Conservation (phyloP, 2,329 filamentous ascomycete species). For the Aspergillus melleus region DNA sequence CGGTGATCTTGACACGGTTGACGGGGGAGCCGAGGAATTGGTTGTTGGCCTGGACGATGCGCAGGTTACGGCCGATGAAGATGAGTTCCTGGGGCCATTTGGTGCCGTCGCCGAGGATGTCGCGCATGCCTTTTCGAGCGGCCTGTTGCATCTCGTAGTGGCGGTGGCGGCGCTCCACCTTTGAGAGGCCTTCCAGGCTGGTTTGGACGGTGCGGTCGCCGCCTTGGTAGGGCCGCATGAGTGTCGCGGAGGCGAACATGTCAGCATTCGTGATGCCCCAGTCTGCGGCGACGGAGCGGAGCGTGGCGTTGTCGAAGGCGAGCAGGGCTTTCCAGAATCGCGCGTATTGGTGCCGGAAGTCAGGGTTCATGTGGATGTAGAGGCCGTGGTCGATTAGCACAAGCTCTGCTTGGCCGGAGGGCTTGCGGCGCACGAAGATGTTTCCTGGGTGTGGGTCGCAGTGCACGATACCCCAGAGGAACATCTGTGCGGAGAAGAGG, state of each 20-base stretch:
- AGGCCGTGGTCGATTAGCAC: conserved; percentile 97
- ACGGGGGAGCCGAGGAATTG: conserved; percentile 87
- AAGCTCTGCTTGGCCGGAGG: conserved; percentile 79
- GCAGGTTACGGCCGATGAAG: conserved; percentile 87
- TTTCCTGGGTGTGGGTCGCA: conserved; percentile 98
- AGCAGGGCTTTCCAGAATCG: conserved; percentile 92
- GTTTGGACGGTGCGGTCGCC: conserved; percentile 68
- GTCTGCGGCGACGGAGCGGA: conserved; percentile 67
- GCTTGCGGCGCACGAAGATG: conserved; percentile 86
- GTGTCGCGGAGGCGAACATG: conserved; percentile 85
- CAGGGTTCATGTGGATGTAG: conserved; percentile 84
- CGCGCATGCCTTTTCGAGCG: conserved; percentile 70
- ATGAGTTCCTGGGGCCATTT: conserved; percentile 89
- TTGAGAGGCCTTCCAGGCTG: conserved; percentile 53
- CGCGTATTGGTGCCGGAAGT: conserved; percentile 83
- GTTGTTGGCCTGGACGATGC: conserved; percentile 92
- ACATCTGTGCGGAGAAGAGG: conserved; percentile 96
- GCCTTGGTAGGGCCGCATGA: conserved; percentile 88
- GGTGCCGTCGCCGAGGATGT: conserved; percentile 79
- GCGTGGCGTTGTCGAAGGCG: conserved; percentile 85
- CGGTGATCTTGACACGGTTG: conserved; percentile 90
- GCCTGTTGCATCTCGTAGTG: conserved; percentile 80
- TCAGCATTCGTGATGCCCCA: conserved; percentile 92
- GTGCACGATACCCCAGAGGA: conserved; percentile 92
- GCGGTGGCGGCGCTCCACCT: conserved; percentile 56